A percentile compares a stretch with the other conserved stretches of the same genome.
These are phyloP conservation scores for Hygrocybe punicea DNA, from an alignment of 768 basidiomycete genomes.

Conservation along the genomic window DNA sequence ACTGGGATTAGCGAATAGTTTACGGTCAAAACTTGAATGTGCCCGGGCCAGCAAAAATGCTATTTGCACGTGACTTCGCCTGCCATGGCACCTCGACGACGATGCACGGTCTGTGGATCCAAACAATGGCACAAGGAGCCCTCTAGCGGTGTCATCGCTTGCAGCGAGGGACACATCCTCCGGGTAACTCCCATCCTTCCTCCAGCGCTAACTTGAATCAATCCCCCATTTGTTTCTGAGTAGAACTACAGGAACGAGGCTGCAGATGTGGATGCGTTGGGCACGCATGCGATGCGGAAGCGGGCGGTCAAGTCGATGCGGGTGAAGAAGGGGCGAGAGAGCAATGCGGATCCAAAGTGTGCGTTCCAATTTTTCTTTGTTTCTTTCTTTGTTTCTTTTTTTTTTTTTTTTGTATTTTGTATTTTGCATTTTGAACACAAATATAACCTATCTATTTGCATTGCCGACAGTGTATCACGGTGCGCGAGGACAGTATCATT, in stretches of 20 bases:
- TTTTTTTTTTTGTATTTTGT: no score
- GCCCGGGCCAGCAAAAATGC: no score
- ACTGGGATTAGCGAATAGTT: no score
- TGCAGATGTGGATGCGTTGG: slow-evolving; percentile 55
- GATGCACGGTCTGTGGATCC: slow-evolving; percentile 78
- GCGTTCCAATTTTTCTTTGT: slow-evolving; percentile 14
- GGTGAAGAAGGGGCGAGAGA: slow-evolving; percentile 49
- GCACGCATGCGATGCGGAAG: slow-evolving; percentile 61
- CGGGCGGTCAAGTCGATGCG: slow-evolving; percentile 58
- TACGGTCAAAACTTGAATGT: no score
- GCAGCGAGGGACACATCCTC: slow-evolving; percentile 88
- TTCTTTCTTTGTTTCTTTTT: no score
- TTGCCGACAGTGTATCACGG: slow-evolving; percentile 73
- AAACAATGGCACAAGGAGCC: slow-evolving; percentile 86
- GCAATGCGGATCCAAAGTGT: slow-evolving; percentile 61
- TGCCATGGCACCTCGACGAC: slow-evolving; percentile 56
- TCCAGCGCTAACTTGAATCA: background rate
- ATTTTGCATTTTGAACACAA: no score
- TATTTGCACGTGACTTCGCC: background rate
- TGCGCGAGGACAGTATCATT: slow-evolving; percentile 69
- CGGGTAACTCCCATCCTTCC: slow-evolving; percentile 49
- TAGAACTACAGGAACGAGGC: slow-evolving; percentile 85
- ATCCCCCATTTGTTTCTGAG: background rate
- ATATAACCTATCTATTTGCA: background rate
- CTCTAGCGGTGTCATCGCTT: slow-evolving; percentile 74